Percentiles rank a stretch among this genome's conserved stretches.
Conservation (phyloP, 352 stramenopile species). For the Pythium chondricola region DNA sequence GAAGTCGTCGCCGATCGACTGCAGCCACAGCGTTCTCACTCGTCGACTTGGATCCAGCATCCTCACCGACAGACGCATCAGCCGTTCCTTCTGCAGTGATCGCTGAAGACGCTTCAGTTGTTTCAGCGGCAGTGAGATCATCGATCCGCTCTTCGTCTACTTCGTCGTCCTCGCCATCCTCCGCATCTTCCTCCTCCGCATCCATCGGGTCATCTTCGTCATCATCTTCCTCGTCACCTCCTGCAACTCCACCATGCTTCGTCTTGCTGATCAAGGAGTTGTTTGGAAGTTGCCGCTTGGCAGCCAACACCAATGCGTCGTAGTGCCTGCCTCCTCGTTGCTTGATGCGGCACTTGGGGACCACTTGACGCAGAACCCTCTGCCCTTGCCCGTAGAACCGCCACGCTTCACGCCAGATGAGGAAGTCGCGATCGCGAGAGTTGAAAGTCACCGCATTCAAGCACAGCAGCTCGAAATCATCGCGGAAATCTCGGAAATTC, state of each 20-base stretch:
- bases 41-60: no score
- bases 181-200: constrained; percentile 7
- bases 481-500: constrained; percentile 73
- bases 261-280: constrained; percentile 63
- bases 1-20: neutral
- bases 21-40: no score
- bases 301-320: constrained; percentile 60
- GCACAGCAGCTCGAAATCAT: constrained; percentile 94
- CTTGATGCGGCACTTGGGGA: constrained; percentile 73
- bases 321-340: constrained; percentile 65
- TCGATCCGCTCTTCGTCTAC: neutral
- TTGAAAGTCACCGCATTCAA: constrained; percentile 97
- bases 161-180: constrained; percentile 13
- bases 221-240: constrained; percentile 19
- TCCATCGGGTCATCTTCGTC: constrained; percentile 21
- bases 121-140: neutral
- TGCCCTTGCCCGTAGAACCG: constrained; percentile 86
- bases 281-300: constrained; percentile 74
- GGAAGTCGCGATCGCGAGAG: constrained; percentile 76
- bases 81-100: neutral
- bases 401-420: constrained; percentile 92
- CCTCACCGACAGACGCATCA: neutral
- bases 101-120: neutral
- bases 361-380: constrained; percentile 61
- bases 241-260: constrained; percentile 18